Base-by-base conservation (phyloP, 306 rosid species). In the Alnus glutinosa region DNA sequence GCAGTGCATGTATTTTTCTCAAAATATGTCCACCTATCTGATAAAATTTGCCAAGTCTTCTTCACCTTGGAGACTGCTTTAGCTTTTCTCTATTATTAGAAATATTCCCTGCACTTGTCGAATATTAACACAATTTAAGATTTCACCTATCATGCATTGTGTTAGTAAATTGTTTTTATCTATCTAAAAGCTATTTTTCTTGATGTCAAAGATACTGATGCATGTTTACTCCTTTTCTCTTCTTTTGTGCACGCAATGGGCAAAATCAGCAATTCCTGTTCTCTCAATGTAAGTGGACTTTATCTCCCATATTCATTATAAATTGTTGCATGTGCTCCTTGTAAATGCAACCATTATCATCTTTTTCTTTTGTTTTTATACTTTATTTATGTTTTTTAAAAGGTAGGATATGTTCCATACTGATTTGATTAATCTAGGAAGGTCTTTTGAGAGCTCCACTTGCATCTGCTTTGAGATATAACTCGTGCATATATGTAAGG, bases 211-310 rank as follows among this genome's bases (percentile, higher is more conserved):
- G 77, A 80, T 87, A 77, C 98, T 95, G 86, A 92, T 84, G 51
- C 51, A 42, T 34, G 6, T 83, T 18, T 64, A 63, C 6, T 80
- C 52, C 50, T 75, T 69, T 73, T 78, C 85, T 85, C 57, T 54
- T 75, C 19, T 80, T 79, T 78, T 80, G 61, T 84, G 84, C 80
- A 75, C 83, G 83, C 58, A 10, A 58, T 76, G 89, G 92, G 75
- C 61, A 73, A 86, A 78, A 76, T 73, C 99, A 96, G 99, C 97
- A 58, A 96, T 96, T 86, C 99, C 99, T 64, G 97, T 96, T 82
- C 99, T 96, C 74, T 96, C 99, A 28, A 93, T 91, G 99, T 96
- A 88, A 93, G 99, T 91, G 70, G 46, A 75, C 66, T 75, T 67
- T 67, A 2, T 79, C 77, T 76, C 66, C 46, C 78, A 44, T 12